Conservation (phyloP, 345 rosid species). For the Corymbia maculata region DNA sequence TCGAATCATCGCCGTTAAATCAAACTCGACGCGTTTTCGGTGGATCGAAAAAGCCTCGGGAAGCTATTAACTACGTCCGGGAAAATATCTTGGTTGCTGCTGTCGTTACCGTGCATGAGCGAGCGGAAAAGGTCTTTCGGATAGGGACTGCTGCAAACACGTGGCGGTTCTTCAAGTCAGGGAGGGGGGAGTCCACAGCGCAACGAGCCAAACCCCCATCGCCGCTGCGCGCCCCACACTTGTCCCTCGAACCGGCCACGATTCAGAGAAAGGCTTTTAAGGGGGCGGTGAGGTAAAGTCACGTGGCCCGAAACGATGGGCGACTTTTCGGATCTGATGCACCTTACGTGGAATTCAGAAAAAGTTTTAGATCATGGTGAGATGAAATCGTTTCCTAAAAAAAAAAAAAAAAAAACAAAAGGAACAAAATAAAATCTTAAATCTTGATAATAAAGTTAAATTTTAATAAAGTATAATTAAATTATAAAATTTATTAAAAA, state of each 20-base stretch:
- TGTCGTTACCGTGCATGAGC: background rate
- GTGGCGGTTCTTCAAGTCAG: background rate
- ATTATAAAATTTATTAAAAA: no score
- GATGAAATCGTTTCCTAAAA: background rate
- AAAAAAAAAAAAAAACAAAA: no score
- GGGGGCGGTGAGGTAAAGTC: background rate
- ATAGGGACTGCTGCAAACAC: background rate
- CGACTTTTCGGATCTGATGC: background rate
- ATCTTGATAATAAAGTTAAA: no score
- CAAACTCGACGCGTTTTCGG: background rate
- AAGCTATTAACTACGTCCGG: background rate
- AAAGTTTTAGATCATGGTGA: background rate
- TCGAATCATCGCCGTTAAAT: background rate
- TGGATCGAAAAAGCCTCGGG: background rate
- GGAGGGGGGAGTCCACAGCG: background rate
- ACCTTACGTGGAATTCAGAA: background rate
- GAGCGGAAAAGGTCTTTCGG: background rate
- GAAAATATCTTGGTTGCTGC: background rate
- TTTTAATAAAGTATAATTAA: no score
- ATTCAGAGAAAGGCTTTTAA: background rate
- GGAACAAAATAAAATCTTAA: no score
- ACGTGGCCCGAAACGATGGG: background rate
- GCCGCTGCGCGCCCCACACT: background rate
- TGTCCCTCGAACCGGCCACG: background rate
- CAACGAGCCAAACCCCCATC: background rate